These are phyloP conservation scores for Psidium guajava DNA, from an alignment of 345 rosid genomes.

Conservation along the genomic window DNA sequence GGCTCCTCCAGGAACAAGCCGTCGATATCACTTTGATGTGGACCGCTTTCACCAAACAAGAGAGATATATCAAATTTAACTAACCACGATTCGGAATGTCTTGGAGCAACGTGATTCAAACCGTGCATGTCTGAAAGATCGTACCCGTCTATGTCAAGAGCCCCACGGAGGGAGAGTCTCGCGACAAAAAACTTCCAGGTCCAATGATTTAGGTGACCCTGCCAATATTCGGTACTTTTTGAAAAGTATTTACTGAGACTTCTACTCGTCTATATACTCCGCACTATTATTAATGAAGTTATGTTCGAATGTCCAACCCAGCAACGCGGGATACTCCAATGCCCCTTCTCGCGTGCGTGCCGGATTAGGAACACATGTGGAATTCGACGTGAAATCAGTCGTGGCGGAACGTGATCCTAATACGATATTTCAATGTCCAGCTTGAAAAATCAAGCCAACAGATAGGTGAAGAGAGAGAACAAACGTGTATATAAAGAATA, in stretches of 20 bases:
- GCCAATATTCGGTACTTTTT: background rate
- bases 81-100: conserved; percentile 3
- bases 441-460: background rate
- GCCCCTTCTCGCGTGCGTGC: too few species aligned
- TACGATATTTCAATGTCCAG: background rate
- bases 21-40: background rate
- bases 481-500: background rate
- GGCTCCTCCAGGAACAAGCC: background rate
- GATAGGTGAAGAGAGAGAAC: background rate
- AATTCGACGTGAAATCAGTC: background rate
- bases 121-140: background rate
- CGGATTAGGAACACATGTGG: background rate
- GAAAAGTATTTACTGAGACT: background rate
- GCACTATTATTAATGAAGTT: background rate
- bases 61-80: background rate
- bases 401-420: background rate
- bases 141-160: background rate
- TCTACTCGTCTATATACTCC: too few species aligned
- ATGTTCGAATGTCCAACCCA: background rate
- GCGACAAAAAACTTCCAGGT: background rate
- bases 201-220: conserved; percentile 34
- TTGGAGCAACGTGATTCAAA: background rate
- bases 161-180: background rate
- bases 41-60: background rate
- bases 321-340: background rate